A percentile compares a stretch with the other conserved stretches of the same genome.
Evolutionary conservation across 2,329 filamentous ascomycete species (phyloP).

Genomic region (Colletotrichum musicola): DNA sequence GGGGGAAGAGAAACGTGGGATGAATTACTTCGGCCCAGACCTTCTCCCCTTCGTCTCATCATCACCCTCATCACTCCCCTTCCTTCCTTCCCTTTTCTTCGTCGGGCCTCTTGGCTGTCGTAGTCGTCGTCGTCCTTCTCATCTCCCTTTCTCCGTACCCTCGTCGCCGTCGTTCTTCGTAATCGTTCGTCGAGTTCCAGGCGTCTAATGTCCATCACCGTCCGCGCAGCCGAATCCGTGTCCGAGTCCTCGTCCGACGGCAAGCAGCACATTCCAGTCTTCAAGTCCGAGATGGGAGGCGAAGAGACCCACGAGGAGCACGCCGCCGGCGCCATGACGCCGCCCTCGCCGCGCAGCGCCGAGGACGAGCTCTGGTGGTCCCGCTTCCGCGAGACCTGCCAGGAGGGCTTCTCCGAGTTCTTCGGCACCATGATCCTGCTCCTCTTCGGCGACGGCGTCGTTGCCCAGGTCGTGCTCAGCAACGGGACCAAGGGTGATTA

Average conservation of each 20-base stretch:
- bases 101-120: not conserved
- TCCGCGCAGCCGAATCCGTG: slow-evolving; percentile 46
- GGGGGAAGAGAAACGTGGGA: slow-evolving; percentile 19
- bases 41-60: slow-evolving; percentile 21
- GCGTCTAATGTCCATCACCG: slow-evolving; percentile 47
- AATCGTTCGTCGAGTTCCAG: slow-evolving; percentile 6
- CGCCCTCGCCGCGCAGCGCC: slow-evolving; percentile 36
- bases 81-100: slow-evolving; percentile 17
- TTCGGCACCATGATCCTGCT: slow-evolving; percentile 76
- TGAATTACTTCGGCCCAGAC: slow-evolving; percentile 24
- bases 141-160: slow-evolving; percentile 8
- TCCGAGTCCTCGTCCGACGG: slow-evolving; percentile 50
- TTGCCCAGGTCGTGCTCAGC: slow-evolving; percentile 76
- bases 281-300: slow-evolving; percentile 49
- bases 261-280: slow-evolving; percentile 45
- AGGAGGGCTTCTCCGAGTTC: slow-evolving; percentile 76
- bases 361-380: slow-evolving; percentile 60
- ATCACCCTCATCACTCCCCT: slow-evolving; percentile 20
- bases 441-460: slow-evolving; percentile 78
- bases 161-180: slow-evolving; percentile 25
- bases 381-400: slow-evolving; percentile 61
- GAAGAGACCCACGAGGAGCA: slow-evolving; percentile 40
- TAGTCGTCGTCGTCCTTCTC: slow-evolving; percentile 2
- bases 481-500: slow-evolving; percentile 60
- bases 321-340: slow-evolving; percentile 34